These are phyloP conservation scores for Aspergillus coremiiformis DNA, from an alignment of 495 filamentous ascomycete species.

Conservation along the genomic window DNA sequence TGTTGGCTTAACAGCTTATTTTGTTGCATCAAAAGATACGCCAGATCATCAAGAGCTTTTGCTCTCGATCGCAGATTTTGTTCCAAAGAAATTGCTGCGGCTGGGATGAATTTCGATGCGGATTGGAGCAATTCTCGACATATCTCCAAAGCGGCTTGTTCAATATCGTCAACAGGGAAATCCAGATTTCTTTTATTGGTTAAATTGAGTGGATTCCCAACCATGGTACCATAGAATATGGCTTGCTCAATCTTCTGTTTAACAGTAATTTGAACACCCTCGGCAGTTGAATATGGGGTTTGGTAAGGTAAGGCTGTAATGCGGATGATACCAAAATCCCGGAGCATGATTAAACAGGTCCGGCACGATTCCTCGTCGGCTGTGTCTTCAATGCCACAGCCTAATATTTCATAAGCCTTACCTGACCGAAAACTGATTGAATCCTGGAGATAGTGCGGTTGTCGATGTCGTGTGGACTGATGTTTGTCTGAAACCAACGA, in stretches of 20 bases:
- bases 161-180: constrained; percentile 63
- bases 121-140: constrained; percentile 79
- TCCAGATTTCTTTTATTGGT: constrained; percentile 51
- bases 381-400: constrained; percentile 35
- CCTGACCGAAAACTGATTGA: constrained; percentile 72
- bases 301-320: constrained; percentile 41
- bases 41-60: constrained; percentile 63
- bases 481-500: constrained; percentile 56
- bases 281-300: constrained; percentile 18
- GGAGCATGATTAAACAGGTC: constrained; percentile 63
- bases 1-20: constrained; percentile 50
- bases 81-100: constrained; percentile 65
- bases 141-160: constrained; percentile 67
- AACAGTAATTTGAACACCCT: constrained; percentile 52
- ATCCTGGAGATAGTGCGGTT: constrained; percentile 68
- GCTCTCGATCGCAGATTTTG: constrained; percentile 66
- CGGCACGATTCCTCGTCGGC: constrained; percentile 43
- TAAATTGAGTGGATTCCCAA: constrained; percentile 75
- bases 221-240: constrained; percentile 78
- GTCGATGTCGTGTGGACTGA: constrained; percentile 52
- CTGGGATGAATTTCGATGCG: constrained; percentile 60
- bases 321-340: constrained; percentile 73
- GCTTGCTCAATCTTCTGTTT: constrained; percentile 90
- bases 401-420: constrained; percentile 40
- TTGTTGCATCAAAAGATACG: constrained; percentile 51